These are phyloP conservation scores for Prinsepia uniflora DNA, from an alignment of 306 rosid genomes.

Conservation along the genomic window DNA sequence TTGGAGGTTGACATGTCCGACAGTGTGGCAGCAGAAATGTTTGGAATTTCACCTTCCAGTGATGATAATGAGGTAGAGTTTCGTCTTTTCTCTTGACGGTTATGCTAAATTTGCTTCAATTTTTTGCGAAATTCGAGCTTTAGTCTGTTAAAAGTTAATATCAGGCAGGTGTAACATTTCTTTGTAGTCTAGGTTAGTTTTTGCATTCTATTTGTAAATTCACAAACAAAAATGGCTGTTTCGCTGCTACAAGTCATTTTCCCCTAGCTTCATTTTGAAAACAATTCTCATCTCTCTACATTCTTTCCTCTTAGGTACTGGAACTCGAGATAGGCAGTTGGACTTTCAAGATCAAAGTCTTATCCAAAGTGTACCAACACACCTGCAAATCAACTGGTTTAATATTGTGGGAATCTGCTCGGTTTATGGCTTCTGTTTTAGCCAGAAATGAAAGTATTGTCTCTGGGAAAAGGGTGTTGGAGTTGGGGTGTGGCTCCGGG, in stretches of 20 bases:
- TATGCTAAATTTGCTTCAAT: neutral
- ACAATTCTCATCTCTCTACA: conserved; percentile 8
- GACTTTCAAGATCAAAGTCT: conserved; percentile 59
- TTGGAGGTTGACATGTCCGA: conserved; percentile 68
- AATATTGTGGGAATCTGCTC: conserved; percentile 96
- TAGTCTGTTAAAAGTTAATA: neutral
- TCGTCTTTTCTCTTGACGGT: neutral
- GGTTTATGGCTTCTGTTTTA: conserved; percentile 74
- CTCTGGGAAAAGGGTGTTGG: conserved; percentile 71
- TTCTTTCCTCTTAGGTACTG: conserved; percentile 30
- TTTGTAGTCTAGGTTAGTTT: too few relatives aligned
- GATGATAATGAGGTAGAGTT: conserved; percentile 55
- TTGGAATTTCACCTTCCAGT: conserved; percentile 53
- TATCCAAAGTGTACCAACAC: conserved; percentile 76
- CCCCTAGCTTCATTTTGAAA: neutral
- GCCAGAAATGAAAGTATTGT: conserved; percentile 67
- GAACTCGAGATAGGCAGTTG: conserved; percentile 52
- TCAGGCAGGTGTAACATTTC: too few relatives aligned
- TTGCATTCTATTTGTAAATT: too few relatives aligned
- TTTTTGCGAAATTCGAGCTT: neutral
- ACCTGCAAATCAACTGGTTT: conserved; percentile 90
- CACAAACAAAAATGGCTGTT: too few relatives aligned
- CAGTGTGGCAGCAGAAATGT: conserved; percentile 75
- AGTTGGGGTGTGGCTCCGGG: conserved; percentile 83
- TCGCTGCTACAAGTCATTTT: too few relatives aligned